Percentiles rank a stretch among this genome's conserved stretches.
These are phyloP conservation scores for Dipodascus geniculatus DNA, from an alignment of 805 yeast species.

Conservation along the genomic window DNA sequence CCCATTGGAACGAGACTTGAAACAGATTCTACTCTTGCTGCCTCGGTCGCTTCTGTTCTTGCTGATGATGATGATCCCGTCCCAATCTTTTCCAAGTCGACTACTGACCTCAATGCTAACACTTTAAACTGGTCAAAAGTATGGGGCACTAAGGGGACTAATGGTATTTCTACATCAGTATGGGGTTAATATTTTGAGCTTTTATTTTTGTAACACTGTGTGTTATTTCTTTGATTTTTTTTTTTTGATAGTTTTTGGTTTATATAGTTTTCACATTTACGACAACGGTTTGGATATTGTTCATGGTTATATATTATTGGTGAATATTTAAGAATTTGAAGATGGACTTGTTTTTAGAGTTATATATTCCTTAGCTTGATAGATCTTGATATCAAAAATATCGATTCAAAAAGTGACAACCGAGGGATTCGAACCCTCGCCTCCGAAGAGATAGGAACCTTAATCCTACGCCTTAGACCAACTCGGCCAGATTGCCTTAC, in stretches of 20 bases:
- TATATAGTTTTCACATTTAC: too few relatives aligned
- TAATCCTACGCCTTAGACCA: conserved; percentile 64
- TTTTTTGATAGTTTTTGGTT: background rate
- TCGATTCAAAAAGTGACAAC: conserved; percentile 46
- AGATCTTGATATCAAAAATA: too few relatives aligned
- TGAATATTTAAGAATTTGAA: too few relatives aligned
- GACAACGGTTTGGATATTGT: too few relatives aligned
- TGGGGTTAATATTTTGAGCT: background rate
- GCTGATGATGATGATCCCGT: background rate
- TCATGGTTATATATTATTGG: too few relatives aligned
- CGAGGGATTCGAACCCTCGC: conserved; percentile 84
- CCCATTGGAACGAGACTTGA: background rate
- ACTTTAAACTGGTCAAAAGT: background rate
- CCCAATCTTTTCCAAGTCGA: background rate
- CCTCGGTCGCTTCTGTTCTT: background rate
- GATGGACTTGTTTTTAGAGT: too few relatives aligned
- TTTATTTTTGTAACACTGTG: too few relatives aligned
- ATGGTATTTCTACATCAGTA: background rate
- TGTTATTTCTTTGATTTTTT: too few relatives aligned
- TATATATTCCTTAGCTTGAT: too few relatives aligned
- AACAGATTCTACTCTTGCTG: background rate
- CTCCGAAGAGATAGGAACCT: conserved; percentile 78
- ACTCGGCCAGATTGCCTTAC: conserved; percentile 54
- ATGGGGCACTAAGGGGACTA: background rate
- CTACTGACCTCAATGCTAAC: background rate